Percentiles rank a stretch among this genome's conserved stretches.
Conservation (phyloP, 2,329 filamentous ascomycete species). For the Diaporthe vexans region DNA sequence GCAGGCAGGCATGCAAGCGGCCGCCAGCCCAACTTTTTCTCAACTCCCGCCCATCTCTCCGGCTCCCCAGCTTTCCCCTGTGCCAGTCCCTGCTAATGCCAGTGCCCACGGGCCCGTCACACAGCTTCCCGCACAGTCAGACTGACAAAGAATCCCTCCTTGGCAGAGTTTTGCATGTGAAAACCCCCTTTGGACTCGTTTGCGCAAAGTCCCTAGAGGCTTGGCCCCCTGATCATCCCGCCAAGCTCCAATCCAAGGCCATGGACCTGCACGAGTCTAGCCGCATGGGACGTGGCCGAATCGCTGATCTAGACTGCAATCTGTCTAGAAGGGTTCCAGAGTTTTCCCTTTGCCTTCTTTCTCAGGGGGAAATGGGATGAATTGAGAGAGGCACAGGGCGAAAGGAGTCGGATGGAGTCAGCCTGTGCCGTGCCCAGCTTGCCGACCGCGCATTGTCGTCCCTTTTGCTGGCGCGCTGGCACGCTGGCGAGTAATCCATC, state of each 20-base stretch:
- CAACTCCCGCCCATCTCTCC: not conserved
- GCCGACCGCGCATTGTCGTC: not conserved
- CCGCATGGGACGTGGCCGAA: constrained; percentile 13
- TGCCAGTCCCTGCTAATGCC: not conserved
- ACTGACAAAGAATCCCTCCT: constrained; percentile 10
- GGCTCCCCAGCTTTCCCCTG: not conserved
- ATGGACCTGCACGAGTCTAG: constrained; percentile 21
- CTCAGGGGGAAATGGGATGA: constrained; percentile 1
- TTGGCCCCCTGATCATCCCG: constrained; percentile 27
- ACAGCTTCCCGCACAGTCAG: not conserved
- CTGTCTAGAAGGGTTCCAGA: constrained; percentile 33
- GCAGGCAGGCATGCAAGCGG: no score
- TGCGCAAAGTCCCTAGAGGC: not conserved
- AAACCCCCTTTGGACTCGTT: not conserved
- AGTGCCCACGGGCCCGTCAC: not conserved
- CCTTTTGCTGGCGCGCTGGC: not conserved
- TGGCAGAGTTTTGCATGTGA: constrained; percentile 39
- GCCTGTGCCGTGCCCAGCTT: constrained; percentile 1
- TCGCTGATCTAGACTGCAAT: constrained; percentile 27
- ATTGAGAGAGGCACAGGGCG: not conserved
- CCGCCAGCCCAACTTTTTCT: not conserved
- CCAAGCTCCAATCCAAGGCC: constrained; percentile 21
- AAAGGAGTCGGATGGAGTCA: constrained; percentile 17
- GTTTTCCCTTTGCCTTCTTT: not conserved
- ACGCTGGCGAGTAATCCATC: not conserved